These are phyloP conservation scores for Rauvolfia tetraphylla DNA, from an alignment of 257 asterid genomes.

Conservation along the genomic window DNA sequence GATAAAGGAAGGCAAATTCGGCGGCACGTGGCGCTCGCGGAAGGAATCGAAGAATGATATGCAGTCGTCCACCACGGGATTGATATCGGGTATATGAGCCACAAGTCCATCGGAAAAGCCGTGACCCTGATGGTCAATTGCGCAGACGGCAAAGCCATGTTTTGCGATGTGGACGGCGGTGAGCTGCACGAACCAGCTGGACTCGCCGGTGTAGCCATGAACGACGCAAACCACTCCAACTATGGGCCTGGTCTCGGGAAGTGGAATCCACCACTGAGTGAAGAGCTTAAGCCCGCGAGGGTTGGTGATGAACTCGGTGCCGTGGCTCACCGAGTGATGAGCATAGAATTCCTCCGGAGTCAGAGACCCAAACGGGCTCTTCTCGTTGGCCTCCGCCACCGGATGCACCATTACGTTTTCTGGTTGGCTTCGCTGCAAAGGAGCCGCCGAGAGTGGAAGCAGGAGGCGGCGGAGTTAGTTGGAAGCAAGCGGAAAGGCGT, in stretches of 20 bases:
- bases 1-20: slow-evolving; percentile 57
- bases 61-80: slow-evolving; percentile 77
- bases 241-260: slow-evolving; percentile 33
- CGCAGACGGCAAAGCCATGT: slow-evolving; percentile 93
- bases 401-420: slow-evolving; percentile 50
- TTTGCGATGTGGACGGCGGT: slow-evolving; percentile 66
- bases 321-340: slow-evolving; percentile 66
- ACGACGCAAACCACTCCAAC: slow-evolving; percentile 69
- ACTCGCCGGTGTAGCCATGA: slow-evolving; percentile 98
- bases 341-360: slow-evolving; percentile 69
- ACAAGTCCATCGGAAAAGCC: slow-evolving; percentile 81
- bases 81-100: slow-evolving; percentile 76
- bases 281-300: slow-evolving; percentile 70
- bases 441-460: neutral
- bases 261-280: slow-evolving; percentile 94
- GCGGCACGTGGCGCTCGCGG: slow-evolving; percentile 38
- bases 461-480: neutral
- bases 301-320: slow-evolving; percentile 68
- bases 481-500: neutral
- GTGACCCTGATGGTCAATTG: slow-evolving; percentile 95
- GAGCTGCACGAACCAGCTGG: slow-evolving; percentile 92
- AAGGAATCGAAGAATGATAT: slow-evolving; percentile 51
- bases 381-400: slow-evolving; percentile 68
- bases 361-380: slow-evolving; percentile 68
- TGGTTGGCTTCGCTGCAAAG: neutral